Evolutionary conservation across 305 asterid genomes (phyloP), one percentile per base, ranked within the genome.

Genomic region (Solanum hybrid): DNA sequence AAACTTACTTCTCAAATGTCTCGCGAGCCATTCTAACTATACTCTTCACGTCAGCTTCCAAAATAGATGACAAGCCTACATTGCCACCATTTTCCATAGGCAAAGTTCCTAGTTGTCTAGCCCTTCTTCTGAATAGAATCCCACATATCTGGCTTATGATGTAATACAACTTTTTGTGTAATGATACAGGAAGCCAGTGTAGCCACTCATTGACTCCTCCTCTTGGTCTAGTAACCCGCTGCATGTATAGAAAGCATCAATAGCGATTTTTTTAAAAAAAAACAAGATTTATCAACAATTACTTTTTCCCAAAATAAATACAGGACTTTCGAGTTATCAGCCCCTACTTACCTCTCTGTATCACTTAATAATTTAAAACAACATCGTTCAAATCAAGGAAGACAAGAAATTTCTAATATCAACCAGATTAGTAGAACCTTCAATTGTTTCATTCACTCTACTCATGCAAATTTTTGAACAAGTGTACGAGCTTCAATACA

Each of bases 151-250:
- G 93, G 91, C 94, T 90, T 89, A 98, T 92, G 87, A 97, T 93
- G 92, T 92, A 93, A 92, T 97, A 95, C 90, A 98, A 89, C 89
- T 90, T 94, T 92, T 97, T 95, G 90, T 98, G 99, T 88, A 98
- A 38, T 91, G 98, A 95, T 91, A 98, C 97, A 68, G 99, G 99
- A 76, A 98, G 98, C 98, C 99, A 98, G 91, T 93, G 97, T 89
- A 98, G 92, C 95, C 96, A 97, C 92, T 97, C 98, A 93, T 97
- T 98, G 91, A 96, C 91, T 92, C 99, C 99, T 92, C 99, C 99
- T 80, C 92, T 93, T 73, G 99, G 99, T 92, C 99, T 95, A 17
- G 96, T 95, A 82, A 97, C 99, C 89, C 99, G 93, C 99, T 98
- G 97, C 91, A 91, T 61, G 88, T 45, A 68, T 57, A 77, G 68